Base-by-base conservation (phyloP, 2,329 filamentous ascomycete species). In the Helicocarpus griseus region DNA sequence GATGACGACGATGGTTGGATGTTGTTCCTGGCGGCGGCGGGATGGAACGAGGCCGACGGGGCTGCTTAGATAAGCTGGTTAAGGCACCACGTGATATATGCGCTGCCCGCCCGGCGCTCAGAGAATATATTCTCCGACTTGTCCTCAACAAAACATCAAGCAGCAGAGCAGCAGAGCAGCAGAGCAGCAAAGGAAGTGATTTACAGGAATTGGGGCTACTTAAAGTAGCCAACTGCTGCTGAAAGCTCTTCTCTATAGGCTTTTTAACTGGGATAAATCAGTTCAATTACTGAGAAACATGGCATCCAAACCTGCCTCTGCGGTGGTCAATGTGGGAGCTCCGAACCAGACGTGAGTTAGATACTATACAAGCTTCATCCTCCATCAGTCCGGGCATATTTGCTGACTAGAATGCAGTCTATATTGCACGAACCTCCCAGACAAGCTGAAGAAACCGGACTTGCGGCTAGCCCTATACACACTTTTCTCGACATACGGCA, bases 401-500 rank as follows among this genome's bases (percentile, higher is more conserved):
- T 41, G 47, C 61, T 67, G 51, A 68, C 54, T 44, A n/a, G 50
- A 36, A 26, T 51, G 57, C 62, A 94, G 88, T 8, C 80, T 98
- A 57, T 98, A 97, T 66, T 79, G 95, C 61, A 86, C 83, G 49
- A 95, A 96, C 63, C 79, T 98, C 2, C 89, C 88, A 21, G 81
- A 89, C 55, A 96, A 95, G 73, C 81, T 97, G 56, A 87, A 86
- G 63, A 98, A 97, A 69, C 77, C 81, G 55, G 90, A 97, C 66
- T 73, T 98, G 39, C 84, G 89, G 62, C 85, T 88, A 43, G 85
- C 86, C 4, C 78, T 98, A 28, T 98, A 98, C 73, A 87, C 89
- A 69, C 79, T 97, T 11, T 97, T 97, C 69, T 89, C 89, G 9
- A 95, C 89, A 13, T 95, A 95, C 66, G 93, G 93, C 38, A 83